A percentile compares a stretch with the other conserved stretches of the same genome.
Evolutionary conservation across 163 green algal genomes (phyloP).

Genomic region (Chlamydomonas reinhardtii): DNA sequence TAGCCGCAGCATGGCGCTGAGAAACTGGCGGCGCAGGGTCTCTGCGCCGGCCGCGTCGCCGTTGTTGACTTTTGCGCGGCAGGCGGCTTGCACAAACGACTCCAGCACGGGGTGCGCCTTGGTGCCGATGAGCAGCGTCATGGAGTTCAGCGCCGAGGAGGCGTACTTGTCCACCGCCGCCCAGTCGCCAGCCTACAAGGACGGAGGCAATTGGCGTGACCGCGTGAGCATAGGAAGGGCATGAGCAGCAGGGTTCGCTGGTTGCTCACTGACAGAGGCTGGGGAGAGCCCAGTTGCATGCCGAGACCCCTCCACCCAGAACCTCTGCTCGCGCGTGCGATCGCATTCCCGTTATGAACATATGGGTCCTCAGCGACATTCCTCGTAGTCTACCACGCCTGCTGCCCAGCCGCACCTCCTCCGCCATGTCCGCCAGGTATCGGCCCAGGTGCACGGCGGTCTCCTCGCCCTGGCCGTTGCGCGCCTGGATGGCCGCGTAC

Average conservation of each 20-base stretch:
- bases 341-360: too few relatives aligned
- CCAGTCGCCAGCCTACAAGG: slow-evolving; percentile 15
- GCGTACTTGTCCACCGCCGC: slow-evolving; percentile 9
- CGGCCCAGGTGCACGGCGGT: slow-evolving; percentile 35
- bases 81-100: slow-evolving; percentile 29
- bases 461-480: slow-evolving; percentile 9
- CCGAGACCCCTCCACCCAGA: too few relatives aligned
- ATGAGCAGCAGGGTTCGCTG: too few relatives aligned
- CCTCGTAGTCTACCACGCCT: not conserved
- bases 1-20: slow-evolving; percentile 14
- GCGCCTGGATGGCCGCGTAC: not conserved
- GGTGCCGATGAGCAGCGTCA: slow-evolving; percentile 30
- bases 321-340: too few relatives aligned
- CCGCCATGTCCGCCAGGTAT: slow-evolving; percentile 18
- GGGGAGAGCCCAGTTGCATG: too few relatives aligned
- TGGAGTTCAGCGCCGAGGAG: not conserved
- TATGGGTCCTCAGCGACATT: too few relatives aligned
- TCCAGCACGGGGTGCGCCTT: slow-evolving; percentile 18
- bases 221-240: too few relatives aligned
- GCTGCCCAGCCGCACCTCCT: slow-evolving; percentile 17
- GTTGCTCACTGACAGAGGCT: too few relatives aligned
- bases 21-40: slow-evolving; percentile 11
- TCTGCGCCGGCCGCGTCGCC: slow-evolving; percentile 25
- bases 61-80: slow-evolving; percentile 20
- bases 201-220: not conserved